A percentile compares a stretch with the other conserved stretches of the same genome.
Evolutionary conservation across 805 yeast genomes (phyloP).

Genomic region (Hanseniaspora occidentalis): DNA sequence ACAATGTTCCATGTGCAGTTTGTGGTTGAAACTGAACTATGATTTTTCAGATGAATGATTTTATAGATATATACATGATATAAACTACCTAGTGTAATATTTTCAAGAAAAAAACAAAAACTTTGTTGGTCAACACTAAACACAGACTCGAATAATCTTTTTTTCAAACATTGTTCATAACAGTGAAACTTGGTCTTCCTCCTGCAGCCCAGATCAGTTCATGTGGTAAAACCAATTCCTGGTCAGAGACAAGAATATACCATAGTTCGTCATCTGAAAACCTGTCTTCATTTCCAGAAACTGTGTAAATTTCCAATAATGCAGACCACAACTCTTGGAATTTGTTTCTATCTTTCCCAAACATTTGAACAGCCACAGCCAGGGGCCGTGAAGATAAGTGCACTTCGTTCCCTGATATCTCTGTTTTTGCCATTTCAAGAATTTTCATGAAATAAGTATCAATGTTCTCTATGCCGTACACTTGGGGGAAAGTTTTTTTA

Average conservation of each 20-base stretch:
- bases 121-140: too few species aligned
- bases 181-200: neutral
- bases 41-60: slow-evolving; percentile 28
- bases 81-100: too few species aligned
- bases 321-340: neutral
- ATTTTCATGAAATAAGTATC: too few species aligned
- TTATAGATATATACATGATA: neutral
- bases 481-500: neutral
- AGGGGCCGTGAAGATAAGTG: neutral
- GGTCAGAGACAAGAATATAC: neutral
- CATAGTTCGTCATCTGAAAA: neutral
- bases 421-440: too few species aligned
- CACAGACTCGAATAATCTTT: too few species aligned
- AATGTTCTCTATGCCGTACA: too few species aligned
- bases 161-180: slow-evolving; percentile 1
- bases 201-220: neutral
- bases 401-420: too few species aligned
- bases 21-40: slow-evolving; percentile 68
- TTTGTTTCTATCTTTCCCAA: neutral
- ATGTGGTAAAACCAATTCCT: neutral
- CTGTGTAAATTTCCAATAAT: neutral
- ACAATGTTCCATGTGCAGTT: slow-evolving; percentile 74
- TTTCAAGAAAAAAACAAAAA: too few species aligned
- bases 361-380: neutral
- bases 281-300: neutral